phyloP scores from a whole-genome alignment of 2,329 filamentous ascomycete genomes.

The Colletotrichum caudatum region DNA sequence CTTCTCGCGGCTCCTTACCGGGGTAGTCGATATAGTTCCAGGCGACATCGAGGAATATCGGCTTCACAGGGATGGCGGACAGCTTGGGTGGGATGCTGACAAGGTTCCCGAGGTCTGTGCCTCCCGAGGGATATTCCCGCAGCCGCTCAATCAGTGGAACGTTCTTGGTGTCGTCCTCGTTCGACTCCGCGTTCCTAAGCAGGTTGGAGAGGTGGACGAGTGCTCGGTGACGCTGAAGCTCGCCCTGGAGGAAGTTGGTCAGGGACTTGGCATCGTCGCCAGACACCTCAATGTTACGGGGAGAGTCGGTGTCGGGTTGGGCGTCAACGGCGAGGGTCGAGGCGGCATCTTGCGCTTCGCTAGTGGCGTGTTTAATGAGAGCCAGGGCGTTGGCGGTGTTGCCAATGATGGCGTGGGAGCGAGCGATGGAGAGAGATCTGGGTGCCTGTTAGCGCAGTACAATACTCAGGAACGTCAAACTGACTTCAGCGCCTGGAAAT shows the following conservation, averaged over 20 bases:
- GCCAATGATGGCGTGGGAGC: conserved; percentile 82
- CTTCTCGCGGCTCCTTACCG: conserved; percentile 60
- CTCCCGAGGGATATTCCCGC: conserved; percentile 77
- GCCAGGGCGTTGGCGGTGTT: conserved; percentile 85
- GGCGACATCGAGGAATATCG: conserved; percentile 93
- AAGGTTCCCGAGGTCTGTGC: conserved; percentile 81
- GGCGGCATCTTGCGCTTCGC: conserved; percentile 67
- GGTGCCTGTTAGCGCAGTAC: conserved; percentile 41
- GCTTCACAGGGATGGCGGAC: conserved; percentile 88
- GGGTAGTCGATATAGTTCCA: conserved; percentile 99
- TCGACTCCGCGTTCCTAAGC: conserved; percentile 58
- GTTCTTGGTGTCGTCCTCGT: conserved; percentile 57
- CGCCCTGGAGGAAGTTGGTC: conserved; percentile 71
- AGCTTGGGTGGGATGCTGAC: conserved; percentile 90
- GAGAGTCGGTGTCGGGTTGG: conserved; percentile 51
- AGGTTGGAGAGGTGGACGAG: conserved; percentile 85
- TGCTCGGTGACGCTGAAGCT: conserved; percentile 85
- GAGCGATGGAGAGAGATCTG: conserved; percentile 85
- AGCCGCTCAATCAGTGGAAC: conserved; percentile 79
- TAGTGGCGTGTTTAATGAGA: conserved; percentile 78
- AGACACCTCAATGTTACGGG: conserved; percentile 77
- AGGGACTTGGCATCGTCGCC: conserved; percentile 69
- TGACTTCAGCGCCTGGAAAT: conserved; percentile 91
- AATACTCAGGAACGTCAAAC: conserved; percentile 45
- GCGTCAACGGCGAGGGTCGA: conserved; percentile 53